These are phyloP conservation scores for Trypanosoma mega DNA, from an alignment of 208 protist species.

Conservation along the genomic window DNA sequence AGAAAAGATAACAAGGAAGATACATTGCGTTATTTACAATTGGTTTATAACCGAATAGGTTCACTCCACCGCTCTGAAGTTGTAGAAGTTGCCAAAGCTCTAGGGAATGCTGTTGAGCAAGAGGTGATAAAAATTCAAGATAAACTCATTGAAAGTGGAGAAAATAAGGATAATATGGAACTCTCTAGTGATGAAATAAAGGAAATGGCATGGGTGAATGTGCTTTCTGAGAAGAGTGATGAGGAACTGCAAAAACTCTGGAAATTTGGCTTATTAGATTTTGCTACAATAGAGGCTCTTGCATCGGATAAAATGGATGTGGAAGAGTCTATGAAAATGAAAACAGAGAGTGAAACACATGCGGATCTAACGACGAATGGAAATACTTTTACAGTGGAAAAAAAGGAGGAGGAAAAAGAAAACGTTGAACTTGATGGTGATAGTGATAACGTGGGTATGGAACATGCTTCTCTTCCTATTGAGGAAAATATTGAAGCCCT, in stretches of 20 bases:
- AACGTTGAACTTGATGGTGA: no score
- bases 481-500: conserved; percentile 34
- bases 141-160: neutral
- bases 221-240: conserved; percentile 42
- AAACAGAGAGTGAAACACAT: neutral
- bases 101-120: conserved; percentile 13
- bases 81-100: conserved; percentile 11
- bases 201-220: conserved; percentile 53
- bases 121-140: conserved; percentile 9
- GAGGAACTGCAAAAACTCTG: conserved; percentile 48
- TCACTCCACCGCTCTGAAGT: conserved; percentile 26
- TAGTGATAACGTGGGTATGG: no score
- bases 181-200: conserved; percentile 20
- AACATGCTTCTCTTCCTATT: conserved; percentile 27
- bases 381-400: no score
- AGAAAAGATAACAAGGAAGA: conserved; percentile 38
- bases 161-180: neutral
- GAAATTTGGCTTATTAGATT: conserved; percentile 48
- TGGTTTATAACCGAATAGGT: conserved; percentile 41
- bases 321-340: neutral
- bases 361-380: neutral
- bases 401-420: conserved; percentile 1
- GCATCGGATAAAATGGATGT: neutral
- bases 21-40: conserved; percentile 46
- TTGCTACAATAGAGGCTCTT: conserved; percentile 27